phyloP scores from a whole-genome alignment of 805 yeast genomes.

The Zygotorulaspora sp. region DNA sequence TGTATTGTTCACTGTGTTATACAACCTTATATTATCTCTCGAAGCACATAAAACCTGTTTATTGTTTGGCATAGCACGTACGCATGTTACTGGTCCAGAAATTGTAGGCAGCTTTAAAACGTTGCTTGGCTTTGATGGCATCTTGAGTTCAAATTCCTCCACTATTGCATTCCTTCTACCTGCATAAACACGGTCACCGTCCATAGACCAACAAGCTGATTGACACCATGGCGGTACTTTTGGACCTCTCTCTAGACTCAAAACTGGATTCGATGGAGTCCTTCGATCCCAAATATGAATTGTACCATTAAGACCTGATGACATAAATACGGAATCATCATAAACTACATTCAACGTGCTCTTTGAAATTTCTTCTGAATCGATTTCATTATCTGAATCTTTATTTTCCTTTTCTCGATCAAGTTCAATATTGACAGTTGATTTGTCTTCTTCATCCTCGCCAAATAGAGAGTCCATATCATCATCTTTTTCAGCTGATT shows the following conservation, averaged over 20 bases:
- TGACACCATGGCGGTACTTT: constrained; percentile 92
- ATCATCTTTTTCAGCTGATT: constrained; percentile 38
- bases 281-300: constrained; percentile 81
- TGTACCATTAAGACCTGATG: constrained; percentile 81
- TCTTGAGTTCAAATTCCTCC: constrained; percentile 65
- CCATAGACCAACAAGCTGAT: constrained; percentile 80
- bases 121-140: constrained; percentile 53
- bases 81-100: constrained; percentile 85
- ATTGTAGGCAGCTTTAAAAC: constrained; percentile 72
- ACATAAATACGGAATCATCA: constrained; percentile 56
- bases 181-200: constrained; percentile 72
- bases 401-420: constrained; percentile 10
- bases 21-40: constrained; percentile 80
- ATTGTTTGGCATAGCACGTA: constrained; percentile 74
- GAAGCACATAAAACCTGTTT: constrained; percentile 83
- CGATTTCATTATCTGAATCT: constrained; percentile 5
- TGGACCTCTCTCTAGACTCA: constrained; percentile 50
- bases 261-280: constrained; percentile 36
- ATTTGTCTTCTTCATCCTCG: constrained; percentile 42
- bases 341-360: constrained; percentile 25
- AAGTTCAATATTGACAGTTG: constrained; percentile 11
- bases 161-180: constrained; percentile 89
- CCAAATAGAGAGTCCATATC: constrained; percentile 58
- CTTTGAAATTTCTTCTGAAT: constrained; percentile 24
- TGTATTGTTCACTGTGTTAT: constrained; percentile 49